These are phyloP conservation scores for Backusella morwellensis DNA, from an alignment of 192 early-diverging fungal genomes.

Conservation along the genomic window DNA sequence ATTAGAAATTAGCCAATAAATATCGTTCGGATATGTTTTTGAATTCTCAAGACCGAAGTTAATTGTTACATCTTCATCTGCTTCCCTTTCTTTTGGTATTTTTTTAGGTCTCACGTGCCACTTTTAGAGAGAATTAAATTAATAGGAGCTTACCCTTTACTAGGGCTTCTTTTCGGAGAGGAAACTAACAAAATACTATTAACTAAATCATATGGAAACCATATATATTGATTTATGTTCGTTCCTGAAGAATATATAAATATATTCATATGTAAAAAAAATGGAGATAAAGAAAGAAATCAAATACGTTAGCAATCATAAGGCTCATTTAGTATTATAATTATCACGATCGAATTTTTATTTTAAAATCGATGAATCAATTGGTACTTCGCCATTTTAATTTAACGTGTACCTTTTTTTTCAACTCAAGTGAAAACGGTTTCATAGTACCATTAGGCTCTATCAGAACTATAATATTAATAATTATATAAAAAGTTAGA, in stretches of 20 bases:
- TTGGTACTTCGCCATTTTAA: not conserved
- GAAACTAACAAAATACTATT: not conserved
- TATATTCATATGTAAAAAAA: not conserved
- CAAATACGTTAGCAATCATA: not conserved
- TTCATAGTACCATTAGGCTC: not conserved
- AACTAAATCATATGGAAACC: not conserved
- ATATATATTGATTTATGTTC: not conserved
- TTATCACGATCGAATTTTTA: not conserved
- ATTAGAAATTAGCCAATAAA: not conserved
- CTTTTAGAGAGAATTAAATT: not conserved
- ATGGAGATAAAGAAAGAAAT: not conserved
- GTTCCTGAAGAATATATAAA: not conserved
- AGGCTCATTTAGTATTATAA: not conserved
- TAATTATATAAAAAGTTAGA: not conserved
- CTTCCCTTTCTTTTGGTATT: not conserved
- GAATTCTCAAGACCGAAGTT: conserved; percentile 1
- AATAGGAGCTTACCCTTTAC: not conserved
- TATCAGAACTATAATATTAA: not conserved
- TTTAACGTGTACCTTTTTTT: not conserved
- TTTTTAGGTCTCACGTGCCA: not conserved
- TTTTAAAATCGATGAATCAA: not conserved
- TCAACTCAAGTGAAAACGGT: too few species aligned
- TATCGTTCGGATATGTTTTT: conserved; percentile 4
- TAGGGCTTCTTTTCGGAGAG: not conserved
- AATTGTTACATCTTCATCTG: conserved; percentile 1